phyloP scores from a whole-genome alignment of 306 rosid species.

The Glycine tomentella region DNA sequence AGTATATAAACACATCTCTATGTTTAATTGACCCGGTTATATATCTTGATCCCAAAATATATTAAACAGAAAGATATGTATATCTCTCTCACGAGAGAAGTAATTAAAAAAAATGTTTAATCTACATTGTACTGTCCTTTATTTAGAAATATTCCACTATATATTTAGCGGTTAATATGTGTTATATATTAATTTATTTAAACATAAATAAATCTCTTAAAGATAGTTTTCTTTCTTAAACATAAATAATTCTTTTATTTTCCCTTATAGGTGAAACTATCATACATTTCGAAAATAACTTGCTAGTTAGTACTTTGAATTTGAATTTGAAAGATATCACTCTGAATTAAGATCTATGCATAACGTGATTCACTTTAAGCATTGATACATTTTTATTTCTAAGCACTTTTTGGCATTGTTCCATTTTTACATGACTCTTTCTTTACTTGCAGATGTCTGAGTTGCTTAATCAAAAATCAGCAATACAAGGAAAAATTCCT shows the following conservation, averaged over 20 bases:
- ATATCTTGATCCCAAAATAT: background rate
- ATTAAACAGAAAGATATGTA: background rate
- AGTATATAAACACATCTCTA: background rate
- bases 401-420: background rate
- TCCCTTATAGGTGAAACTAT: background rate
- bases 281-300: background rate
- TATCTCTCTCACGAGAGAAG: background rate
- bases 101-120: too few species aligned
- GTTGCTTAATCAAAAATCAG: conserved; percentile 82
- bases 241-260: too few species aligned
- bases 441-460: conserved; percentile 87
- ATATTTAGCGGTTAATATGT: background rate
- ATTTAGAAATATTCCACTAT: background rate
- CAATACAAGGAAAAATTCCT: conserved; percentile 89
- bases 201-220: background rate
- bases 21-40: too few species aligned
- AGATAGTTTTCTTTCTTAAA: background rate
- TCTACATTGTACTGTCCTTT: background rate
- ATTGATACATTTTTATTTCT: too few species aligned
- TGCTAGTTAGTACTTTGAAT: background rate
- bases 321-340: background rate
- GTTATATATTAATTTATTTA: background rate
- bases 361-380: background rate
- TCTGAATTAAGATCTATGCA: background rate
- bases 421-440: background rate